These are phyloP conservation scores for Trametes sanguinea DNA, from an alignment of 768 basidiomycete genomes.

Conservation along the genomic window DNA sequence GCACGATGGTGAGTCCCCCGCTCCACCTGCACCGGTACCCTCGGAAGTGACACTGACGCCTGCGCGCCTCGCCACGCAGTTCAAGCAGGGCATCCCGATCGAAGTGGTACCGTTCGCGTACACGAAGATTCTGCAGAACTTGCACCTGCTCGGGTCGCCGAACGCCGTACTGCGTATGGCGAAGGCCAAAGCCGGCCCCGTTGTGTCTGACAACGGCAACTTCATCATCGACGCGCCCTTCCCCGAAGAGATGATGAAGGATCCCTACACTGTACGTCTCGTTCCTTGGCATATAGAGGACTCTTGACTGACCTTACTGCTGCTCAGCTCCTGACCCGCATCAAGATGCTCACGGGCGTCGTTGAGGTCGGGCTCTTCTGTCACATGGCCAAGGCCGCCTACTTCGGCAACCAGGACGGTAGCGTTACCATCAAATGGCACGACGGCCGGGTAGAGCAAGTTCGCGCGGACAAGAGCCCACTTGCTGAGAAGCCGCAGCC, in stretches of 20 bases:
- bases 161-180: constrained; percentile 90
- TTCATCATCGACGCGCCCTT: constrained; percentile 98
- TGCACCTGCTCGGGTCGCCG: constrained; percentile 65
- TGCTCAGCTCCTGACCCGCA: constrained; percentile 66
- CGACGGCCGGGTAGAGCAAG: constrained; percentile 49
- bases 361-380: constrained; percentile 99
- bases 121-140: constrained; percentile 76
- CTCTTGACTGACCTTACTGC: not conserved
- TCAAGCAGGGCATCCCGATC: constrained; percentile 86
- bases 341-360: constrained; percentile 96
- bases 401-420: constrained; percentile 89
- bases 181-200: constrained; percentile 89
- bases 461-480: constrained; percentile 20
- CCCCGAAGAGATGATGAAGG: constrained; percentile 60
- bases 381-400: constrained; percentile 90
- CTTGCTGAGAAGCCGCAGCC: constrained; percentile 1
- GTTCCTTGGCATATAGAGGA: not conserved
- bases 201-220: constrained; percentile 96
- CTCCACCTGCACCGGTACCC: not conserved
- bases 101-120: constrained; percentile 98
- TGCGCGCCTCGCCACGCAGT: constrained; percentile 45
- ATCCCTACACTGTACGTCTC: constrained; percentile 58
- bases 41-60: not conserved
- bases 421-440: constrained; percentile 63
- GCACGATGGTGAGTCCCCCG: constrained; percentile 71